Evolutionary conservation across 768 basidiomycete genomes (phyloP), one percentile per base, ranked within the genome.

Genomic region (Infundibulicybe gibba): DNA sequence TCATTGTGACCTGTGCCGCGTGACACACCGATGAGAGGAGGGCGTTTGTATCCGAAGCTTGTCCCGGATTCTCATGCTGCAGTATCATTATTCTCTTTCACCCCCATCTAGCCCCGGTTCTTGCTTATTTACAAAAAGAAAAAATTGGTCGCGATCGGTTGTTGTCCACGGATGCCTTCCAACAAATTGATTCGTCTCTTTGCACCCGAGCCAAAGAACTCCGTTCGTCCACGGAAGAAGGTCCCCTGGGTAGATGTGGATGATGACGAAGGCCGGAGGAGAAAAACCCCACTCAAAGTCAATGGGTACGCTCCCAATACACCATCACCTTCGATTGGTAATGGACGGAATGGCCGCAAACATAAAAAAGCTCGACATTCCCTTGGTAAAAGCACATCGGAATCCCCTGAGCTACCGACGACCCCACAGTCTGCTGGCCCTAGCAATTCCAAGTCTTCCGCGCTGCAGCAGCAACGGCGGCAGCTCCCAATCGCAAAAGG

Each of bases 401-500:
- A 38, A 10, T 34, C 43, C 44, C 30, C 25, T 21, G 20, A 47
- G 32, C 19, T 3, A 31, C 20, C 16, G n/a, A 40, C 45, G 35
- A 41, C 8, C 2, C 6, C 38, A 14, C 10, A 38, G n/a, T 38
- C 35, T 38, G 17, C n/a, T 19, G 15, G 49, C 49, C 17, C 64
- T 16, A 65, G 62, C 49, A 39, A 45, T 34, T 44, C 46, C 56
- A 69, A 54, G 51, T 41, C 41, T n/a, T 40, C 61, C 17, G 53
- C 51, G n/a, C 63, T 89, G 3, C 79, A 84, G 57, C 79, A 83
- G 57, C 85, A 88, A 52, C 74, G 86, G 16, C 70, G 69, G 51
- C 75, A 81, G 40, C 79, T 94, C 43, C 91, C 92, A 6, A 92
- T 94, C 54, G 85, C 84, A 21, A 75, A 75, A 65, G 91, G 90